These are phyloP conservation scores for Eucalyptus marginata DNA, from an alignment of 345 rosid species.

Conservation along the genomic window DNA sequence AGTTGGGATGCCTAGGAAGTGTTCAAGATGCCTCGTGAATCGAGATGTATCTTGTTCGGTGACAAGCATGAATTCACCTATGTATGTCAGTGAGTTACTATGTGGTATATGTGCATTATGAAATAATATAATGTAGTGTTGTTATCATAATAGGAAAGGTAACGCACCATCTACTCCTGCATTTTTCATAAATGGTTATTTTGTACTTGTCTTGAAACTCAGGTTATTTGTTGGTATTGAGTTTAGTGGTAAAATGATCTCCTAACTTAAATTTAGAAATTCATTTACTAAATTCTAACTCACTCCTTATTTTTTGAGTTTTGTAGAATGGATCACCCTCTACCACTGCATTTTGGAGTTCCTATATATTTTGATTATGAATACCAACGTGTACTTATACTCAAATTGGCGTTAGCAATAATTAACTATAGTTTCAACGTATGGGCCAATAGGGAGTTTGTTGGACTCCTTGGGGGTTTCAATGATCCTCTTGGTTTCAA, in stretches of 20 bases:
- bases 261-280: neutral
- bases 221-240: neutral
- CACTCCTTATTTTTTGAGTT: neutral
- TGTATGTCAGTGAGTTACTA: too few relatives aligned
- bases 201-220: neutral
- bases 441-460: neutral
- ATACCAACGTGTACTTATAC: neutral
- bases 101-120: too few relatives aligned
- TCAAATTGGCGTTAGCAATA: neutral
- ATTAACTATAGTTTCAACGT: neutral
- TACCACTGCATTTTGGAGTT: neutral
- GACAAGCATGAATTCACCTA: too few relatives aligned
- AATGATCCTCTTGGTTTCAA: neutral
- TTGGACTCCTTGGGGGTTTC: neutral
- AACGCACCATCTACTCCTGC: accelerated
- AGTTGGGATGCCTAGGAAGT: too few relatives aligned
- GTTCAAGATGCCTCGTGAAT: too few relatives aligned
- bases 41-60: accelerated
- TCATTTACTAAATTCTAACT: neutral
- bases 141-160: neutral
- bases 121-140: too few relatives aligned
- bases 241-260: neutral
- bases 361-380: neutral
- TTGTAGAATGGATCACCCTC: neutral
- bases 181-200: neutral